These are phyloP conservation scores for Polygonum maritimum DNA, from an alignment of 148 eudicot species.

Conservation along the genomic window DNA sequence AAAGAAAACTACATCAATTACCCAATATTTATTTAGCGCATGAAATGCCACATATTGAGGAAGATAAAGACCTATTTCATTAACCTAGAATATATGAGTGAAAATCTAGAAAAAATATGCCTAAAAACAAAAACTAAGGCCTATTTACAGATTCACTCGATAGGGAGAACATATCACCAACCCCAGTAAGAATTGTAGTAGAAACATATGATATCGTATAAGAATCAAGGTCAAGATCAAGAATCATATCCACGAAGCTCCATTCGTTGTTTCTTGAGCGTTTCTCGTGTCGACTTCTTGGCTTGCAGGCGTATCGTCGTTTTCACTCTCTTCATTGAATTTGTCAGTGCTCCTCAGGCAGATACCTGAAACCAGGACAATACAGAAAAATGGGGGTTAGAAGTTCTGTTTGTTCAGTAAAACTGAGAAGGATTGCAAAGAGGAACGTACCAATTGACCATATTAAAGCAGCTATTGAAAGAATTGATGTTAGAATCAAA, in stretches of 20 bases:
- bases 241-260: constrained; percentile 1
- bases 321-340: not conserved
- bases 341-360: constrained; percentile 6
- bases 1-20: not conserved
- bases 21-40: not conserved
- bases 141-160: constrained; percentile 2
- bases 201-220: not conserved
- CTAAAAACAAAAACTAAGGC: not conserved
- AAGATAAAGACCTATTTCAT: not conserved
- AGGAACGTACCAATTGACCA: constrained; percentile 6
- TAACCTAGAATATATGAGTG: not conserved
- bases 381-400: not conserved
- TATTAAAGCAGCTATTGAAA: not conserved
- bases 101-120: not conserved
- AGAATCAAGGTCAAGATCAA: not conserved
- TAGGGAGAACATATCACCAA: not conserved
- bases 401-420: not conserved
- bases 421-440: not conserved
- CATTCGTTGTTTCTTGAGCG: not conserved
- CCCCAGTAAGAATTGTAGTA: not conserved
- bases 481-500: constrained; percentile 2
- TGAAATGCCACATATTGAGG: not conserved
- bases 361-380: not conserved
- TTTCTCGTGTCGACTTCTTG: not conserved
- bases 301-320: not conserved